These are phyloP conservation scores for Cubamyces lactineus DNA, from an alignment of 768 basidiomycete species.

Conservation along the genomic window DNA sequence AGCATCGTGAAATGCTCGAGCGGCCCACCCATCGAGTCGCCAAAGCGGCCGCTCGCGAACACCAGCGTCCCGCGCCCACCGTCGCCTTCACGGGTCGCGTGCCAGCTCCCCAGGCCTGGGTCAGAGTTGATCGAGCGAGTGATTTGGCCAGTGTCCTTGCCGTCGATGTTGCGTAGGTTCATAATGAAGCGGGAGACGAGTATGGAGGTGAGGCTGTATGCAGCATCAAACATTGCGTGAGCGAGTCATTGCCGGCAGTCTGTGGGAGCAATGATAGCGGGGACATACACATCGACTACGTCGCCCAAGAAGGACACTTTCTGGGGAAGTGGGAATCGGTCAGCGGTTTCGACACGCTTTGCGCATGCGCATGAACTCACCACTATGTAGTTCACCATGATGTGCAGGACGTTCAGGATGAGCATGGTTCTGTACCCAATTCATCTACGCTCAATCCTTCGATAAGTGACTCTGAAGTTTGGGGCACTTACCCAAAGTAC, in stretches of 20 bases:
- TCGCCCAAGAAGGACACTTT: conserved; percentile 12
- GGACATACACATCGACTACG: not conserved
- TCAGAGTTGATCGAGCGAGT: not conserved
- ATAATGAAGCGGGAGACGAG: not conserved
- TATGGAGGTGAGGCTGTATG: not conserved
- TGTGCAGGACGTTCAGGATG: conserved; percentile 11
- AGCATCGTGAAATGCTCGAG: not conserved
- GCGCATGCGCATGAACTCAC: not conserved
- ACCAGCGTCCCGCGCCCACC: not conserved
- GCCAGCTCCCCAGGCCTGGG: not conserved
- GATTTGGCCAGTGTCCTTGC: not conserved
- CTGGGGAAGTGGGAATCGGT: not conserved
- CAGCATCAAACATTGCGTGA: no score
- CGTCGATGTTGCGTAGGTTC: conserved; percentile 1
- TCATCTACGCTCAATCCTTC: no score
- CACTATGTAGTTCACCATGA: conserved; percentile 2
- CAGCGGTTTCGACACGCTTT: no score
- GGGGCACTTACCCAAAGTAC: conserved; percentile 6
- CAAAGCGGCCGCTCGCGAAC: not conserved
- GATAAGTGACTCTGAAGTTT: no score
- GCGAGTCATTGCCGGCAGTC: no score
- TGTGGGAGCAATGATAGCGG: no score
- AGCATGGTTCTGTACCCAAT: not conserved
- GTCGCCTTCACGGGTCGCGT: not conserved
- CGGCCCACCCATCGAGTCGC: not conserved